Conservation (phyloP, 192 early-diverging fungal species). For the Coemansia sp. region DNA sequence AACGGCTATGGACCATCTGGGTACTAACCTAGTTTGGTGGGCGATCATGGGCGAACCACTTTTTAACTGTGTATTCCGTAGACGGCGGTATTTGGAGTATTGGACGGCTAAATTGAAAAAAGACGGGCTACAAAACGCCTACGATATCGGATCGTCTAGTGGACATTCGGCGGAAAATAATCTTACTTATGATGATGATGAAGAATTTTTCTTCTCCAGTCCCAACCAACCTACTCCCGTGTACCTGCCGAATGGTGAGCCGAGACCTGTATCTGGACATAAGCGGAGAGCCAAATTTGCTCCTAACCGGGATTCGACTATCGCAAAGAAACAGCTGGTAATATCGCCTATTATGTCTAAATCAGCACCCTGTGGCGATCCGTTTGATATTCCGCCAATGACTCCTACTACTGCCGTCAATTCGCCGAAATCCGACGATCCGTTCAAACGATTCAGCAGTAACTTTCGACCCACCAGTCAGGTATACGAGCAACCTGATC, state of each 20-base stretch:
- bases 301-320: slow-evolving; percentile 14
- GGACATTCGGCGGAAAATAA: slow-evolving; percentile 1
- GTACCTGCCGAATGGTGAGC: slow-evolving; percentile 36
- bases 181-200: slow-evolving; percentile 11
- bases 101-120: slow-evolving; percentile 39
- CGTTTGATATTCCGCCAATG: slow-evolving; percentile 42
- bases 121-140: slow-evolving; percentile 50
- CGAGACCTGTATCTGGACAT: slow-evolving; percentile 8
- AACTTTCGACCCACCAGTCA: slow-evolving; percentile 9
- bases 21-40: slow-evolving; percentile 54
- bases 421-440: slow-evolving; percentile 19
- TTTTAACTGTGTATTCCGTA: slow-evolving; percentile 36
- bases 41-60: slow-evolving; percentile 47
- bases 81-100: slow-evolving; percentile 25
- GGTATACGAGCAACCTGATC: not conserved
- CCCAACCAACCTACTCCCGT: slow-evolving; percentile 3
- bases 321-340: not conserved
- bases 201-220: slow-evolving; percentile 24
- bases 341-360: not conserved
- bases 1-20: slow-evolving; percentile 45
- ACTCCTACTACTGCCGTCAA: slow-evolving; percentile 23
- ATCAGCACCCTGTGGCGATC: slow-evolving; percentile 15
- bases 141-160: slow-evolving; percentile 28
- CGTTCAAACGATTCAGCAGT: slow-evolving; percentile 18
- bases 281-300: slow-evolving; percentile 25